Conservation (phyloP, 225 moss, liverwort and hornwort genomes). For the Polytrichum formosum region DNA sequence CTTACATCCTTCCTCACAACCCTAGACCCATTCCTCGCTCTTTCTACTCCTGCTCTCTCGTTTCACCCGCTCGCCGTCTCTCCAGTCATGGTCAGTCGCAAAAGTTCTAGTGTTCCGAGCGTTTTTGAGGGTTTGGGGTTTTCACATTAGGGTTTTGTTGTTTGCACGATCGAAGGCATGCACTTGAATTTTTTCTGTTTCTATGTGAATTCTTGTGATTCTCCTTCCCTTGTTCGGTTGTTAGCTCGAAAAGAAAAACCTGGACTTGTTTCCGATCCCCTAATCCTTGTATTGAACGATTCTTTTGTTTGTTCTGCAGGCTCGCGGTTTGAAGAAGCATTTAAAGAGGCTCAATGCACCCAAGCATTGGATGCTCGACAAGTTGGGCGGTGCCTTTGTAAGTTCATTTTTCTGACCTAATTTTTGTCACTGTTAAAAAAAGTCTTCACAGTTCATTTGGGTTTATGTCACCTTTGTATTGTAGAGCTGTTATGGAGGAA, state of each 20-base stretch:
- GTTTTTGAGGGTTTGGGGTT: background rate
- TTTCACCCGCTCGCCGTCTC: background rate
- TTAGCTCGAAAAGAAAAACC: too few relatives aligned
- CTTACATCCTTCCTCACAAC: background rate
- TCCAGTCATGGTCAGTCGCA: constrained; percentile 1
- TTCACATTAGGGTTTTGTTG: background rate
- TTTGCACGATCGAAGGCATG: background rate
- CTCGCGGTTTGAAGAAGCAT: constrained; percentile 76
- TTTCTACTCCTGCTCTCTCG: background rate
- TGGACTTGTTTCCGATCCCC: background rate
- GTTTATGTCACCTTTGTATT: too few relatives aligned
- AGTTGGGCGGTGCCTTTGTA: constrained; percentile 72
- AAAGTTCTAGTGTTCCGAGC: background rate
- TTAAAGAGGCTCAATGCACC: constrained; percentile 81
- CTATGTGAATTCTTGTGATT: background rate
- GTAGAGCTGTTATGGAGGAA: too few relatives aligned
- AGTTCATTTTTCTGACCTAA: constrained; percentile 12
- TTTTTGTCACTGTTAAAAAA: background rate
- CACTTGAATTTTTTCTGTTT: background rate
- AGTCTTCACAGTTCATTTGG: too few relatives aligned
- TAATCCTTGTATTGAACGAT: background rate
- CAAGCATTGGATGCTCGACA: constrained; percentile 81
- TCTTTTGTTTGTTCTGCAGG: constrained; percentile 15
- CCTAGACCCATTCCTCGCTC: background rate
- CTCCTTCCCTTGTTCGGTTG: background rate